Evolutionary conservation across 495 filamentous ascomycete genomes (phyloP), one percentile per base, ranked within the genome.

Genomic region (Trichoderma asperelloides): DNA sequence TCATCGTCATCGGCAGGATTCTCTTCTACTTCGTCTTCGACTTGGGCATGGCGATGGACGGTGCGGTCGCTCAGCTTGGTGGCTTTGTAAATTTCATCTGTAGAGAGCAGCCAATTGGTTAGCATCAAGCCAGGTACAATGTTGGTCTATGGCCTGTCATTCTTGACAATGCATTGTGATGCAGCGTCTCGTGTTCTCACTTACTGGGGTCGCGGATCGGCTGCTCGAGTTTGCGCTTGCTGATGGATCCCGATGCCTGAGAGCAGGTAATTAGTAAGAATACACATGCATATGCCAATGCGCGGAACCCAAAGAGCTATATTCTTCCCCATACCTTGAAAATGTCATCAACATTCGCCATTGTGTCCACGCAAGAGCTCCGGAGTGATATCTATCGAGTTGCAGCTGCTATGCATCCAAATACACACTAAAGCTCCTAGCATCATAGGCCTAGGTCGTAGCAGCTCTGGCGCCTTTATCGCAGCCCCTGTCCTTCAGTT

Each of bases 81-180:
- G n/a, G 91, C 87, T 80, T 99, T 98, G 83, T 94, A 95, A 66
- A 91, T 80, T 72, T 90, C 82, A 78, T 86, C 89, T 91, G 71
- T 63, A 23, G 63, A 15, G 57, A 47, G 55, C 8, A 40, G 37
- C 64, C 27, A 65, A 33, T 6, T 27, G 62, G 45, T 63, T 49
- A 65, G 47, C 57, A 43, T 27, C 49, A 64, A 66, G 25, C n/a
- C 15, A 47, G 15, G 0, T 49, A 21, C 21, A 60, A 60, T 3
- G 27, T 21, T 18, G 12, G 41, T 0, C 18, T 23, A 65, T 11
- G 40, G 66, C 64, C 18, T 47, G 12, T 18, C 2, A n/a, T 51
- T 9, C 21, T 1, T 21, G n/a, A 1, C 18, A 9, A 51, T 40
- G 30, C 28, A 16, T 62, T 13, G 2, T 23, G 23, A 13, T n/a